phyloP scores from a whole-genome alignment of 2,329 filamentous ascomycete genomes.

The Davidsoniella virescens region DNA sequence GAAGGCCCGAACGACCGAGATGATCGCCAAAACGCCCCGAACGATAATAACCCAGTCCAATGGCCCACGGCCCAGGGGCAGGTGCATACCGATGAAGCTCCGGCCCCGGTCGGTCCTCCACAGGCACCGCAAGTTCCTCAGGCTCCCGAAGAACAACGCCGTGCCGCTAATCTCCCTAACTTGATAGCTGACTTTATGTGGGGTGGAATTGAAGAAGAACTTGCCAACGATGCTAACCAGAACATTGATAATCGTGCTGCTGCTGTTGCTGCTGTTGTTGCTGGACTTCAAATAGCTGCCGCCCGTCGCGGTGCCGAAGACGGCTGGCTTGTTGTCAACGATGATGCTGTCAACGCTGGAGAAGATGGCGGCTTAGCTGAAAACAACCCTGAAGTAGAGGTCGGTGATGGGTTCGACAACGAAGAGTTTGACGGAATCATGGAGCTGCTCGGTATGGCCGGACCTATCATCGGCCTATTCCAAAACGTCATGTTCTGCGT shows the following conservation, averaged over 20 bases:
- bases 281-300: conserved; percentile 20
- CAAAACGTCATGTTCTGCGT: conserved; percentile 93
- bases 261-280: conserved; percentile 26
- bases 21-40: background rate
- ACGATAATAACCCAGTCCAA: background rate
- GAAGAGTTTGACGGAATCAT: conserved; percentile 94
- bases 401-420: conserved; percentile 43
- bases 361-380: conserved; percentile 30
- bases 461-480: conserved; percentile 72
- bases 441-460: conserved; percentile 92
- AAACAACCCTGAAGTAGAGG: conserved; percentile 21
- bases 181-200: conserved; percentile 45
- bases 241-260: conserved; percentile 19
- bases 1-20: background rate
- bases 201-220: conserved; percentile 30
- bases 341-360: conserved; percentile 29
- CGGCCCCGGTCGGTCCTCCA: too few species aligned
- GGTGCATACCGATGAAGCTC: too few species aligned
- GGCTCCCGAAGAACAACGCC: background rate
- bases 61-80: too few species aligned
- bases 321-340: conserved; percentile 16
- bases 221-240: conserved; percentile 36
- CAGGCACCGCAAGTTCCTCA: too few species aligned
- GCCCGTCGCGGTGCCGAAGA: conserved; percentile 26
- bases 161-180: conserved; percentile 1